Percentiles rank a stretch among this genome's conserved stretches.
These are phyloP conservation scores for Alternaria sp. DNA, from an alignment of 2,329 filamentous ascomycete species.

Conservation along the genomic window DNA sequence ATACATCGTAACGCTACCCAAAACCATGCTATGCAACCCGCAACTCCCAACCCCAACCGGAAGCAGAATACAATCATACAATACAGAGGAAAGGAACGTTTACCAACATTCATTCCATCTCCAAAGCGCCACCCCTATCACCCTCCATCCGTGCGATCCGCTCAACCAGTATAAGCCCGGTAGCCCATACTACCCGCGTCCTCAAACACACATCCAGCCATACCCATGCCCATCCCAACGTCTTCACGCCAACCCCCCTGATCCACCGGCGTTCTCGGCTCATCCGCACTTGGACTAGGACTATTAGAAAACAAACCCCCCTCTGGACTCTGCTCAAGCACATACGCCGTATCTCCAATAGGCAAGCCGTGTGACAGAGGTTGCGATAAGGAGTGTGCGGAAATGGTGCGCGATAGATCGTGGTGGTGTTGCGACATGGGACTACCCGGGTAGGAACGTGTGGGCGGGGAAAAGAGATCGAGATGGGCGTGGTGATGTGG, in stretches of 20 bases:
- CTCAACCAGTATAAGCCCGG: conserved; percentile 11
- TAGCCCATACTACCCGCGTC: conserved; percentile 11
- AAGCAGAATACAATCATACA: neutral
- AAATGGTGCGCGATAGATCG: neutral
- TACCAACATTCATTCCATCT: neutral
- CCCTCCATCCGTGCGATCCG: neutral
- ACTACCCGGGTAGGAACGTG: neutral
- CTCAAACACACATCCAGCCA: conserved; percentile 10
- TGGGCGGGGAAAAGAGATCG: conserved; percentile 9
- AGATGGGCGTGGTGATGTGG: neutral
- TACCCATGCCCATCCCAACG: conserved; percentile 5
- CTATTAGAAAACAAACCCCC: conserved; percentile 33
- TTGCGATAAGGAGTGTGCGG: conserved; percentile 10
- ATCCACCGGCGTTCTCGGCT: conserved; percentile 29
- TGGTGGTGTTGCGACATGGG: neutral
- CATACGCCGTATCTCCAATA: conserved; percentile 19
- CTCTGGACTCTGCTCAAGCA: conserved; percentile 25
- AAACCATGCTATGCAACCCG: neutral
- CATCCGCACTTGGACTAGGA: conserved; percentile 25
- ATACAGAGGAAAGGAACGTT: neutral
- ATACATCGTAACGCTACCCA: neutral
- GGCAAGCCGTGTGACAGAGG: neutral
- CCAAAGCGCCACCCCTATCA: neutral
- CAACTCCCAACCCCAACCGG: neutral
- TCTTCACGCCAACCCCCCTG: conserved; percentile 21